Evolutionary conservation across 164 flowering plant species (phyloP).

Genomic region (Amborella trichopoda): DNA sequence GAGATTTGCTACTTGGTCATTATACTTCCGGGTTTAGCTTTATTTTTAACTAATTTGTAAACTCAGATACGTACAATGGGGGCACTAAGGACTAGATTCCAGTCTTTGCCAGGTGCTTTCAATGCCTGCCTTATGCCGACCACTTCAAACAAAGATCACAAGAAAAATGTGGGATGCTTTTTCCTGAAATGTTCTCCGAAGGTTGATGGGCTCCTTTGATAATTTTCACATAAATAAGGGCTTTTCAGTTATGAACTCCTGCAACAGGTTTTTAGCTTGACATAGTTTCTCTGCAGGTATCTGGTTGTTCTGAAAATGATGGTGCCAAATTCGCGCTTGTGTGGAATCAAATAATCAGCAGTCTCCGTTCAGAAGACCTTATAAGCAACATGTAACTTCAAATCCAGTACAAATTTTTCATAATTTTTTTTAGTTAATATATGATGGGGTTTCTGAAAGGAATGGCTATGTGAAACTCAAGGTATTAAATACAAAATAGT

Average conservation of each 20-base stretch:
- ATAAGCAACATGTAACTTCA: constrained; percentile 91
- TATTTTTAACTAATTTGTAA: not conserved
- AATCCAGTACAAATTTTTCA: too few relatives aligned
- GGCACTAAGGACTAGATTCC: constrained; percentile 79
- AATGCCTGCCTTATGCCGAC: constrained; percentile 50
- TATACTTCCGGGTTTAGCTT: too few relatives aligned
- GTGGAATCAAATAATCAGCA: constrained; percentile 80
- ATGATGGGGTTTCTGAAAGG: too few relatives aligned
- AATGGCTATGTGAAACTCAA: too few relatives aligned
- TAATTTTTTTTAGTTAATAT: too few relatives aligned
- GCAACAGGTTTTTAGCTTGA: constrained; percentile 1
- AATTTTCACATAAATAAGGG: not conserved
- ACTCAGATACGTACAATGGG: constrained; percentile 79
- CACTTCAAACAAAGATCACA: constrained; percentile 19
- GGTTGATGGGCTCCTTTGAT: constrained; percentile 18
- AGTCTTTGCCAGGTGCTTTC: constrained; percentile 71
- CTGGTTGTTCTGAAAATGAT: constrained; percentile 27
- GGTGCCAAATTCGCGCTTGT: constrained; percentile 55
- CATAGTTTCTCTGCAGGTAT: constrained; percentile 17
- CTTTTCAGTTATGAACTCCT: not conserved
- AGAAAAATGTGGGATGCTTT: constrained; percentile 19
- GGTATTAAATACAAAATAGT: too few relatives aligned
- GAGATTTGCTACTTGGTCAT: too few relatives aligned
- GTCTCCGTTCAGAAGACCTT: constrained; percentile 76
- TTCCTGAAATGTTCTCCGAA: constrained; percentile 19